These are phyloP conservation scores for Guadua angustifolia DNA, from an alignment of 176 grass and related monocot species.

Conservation along the genomic window DNA sequence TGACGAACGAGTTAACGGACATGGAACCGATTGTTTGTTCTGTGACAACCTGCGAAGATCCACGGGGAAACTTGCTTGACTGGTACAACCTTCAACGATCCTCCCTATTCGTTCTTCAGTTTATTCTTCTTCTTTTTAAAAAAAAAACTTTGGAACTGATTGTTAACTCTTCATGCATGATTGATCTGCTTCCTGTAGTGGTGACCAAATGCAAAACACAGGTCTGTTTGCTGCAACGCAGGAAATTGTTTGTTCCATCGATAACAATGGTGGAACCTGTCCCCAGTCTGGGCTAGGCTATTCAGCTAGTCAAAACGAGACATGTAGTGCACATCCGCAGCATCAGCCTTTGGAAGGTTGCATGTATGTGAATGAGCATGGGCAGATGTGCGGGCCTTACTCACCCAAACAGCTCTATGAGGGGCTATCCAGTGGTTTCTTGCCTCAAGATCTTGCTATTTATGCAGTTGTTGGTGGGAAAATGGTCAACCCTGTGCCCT, in stretches of 20 bases:
- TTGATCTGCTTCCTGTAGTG: slow-evolving; percentile 21
- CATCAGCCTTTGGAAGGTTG: slow-evolving; percentile 61
- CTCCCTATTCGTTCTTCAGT: background rate
- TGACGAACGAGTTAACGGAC: background rate
- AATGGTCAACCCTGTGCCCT: slow-evolving; percentile 55
- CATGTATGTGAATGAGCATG: slow-evolving; percentile 77
- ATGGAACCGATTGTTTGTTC: background rate
- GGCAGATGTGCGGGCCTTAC: slow-evolving; percentile 92
- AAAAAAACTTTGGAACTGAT: background rate
- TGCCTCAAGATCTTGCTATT: slow-evolving; percentile 71
- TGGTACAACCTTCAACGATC: background rate
- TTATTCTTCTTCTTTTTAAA: background rate
- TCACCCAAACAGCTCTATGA: slow-evolving; percentile 69
- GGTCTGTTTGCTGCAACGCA: slow-evolving; percentile 51
- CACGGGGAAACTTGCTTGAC: background rate
- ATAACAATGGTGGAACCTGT: slow-evolving; percentile 29
- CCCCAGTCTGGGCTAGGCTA: slow-evolving; percentile 12
- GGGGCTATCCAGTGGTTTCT: slow-evolving; percentile 73
- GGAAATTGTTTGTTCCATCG: slow-evolving; percentile 41
- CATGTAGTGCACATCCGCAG: background rate
- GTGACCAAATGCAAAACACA: slow-evolving; percentile 15
- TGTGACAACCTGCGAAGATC: background rate
- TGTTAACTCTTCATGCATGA: background rate
- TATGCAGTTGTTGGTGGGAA: slow-evolving; percentile 74
- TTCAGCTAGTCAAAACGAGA: slow-evolving; percentile 30